Evolutionary conservation across 768 basidiomycete species (phyloP).

Genomic region (Boletus insuetus): DNA sequence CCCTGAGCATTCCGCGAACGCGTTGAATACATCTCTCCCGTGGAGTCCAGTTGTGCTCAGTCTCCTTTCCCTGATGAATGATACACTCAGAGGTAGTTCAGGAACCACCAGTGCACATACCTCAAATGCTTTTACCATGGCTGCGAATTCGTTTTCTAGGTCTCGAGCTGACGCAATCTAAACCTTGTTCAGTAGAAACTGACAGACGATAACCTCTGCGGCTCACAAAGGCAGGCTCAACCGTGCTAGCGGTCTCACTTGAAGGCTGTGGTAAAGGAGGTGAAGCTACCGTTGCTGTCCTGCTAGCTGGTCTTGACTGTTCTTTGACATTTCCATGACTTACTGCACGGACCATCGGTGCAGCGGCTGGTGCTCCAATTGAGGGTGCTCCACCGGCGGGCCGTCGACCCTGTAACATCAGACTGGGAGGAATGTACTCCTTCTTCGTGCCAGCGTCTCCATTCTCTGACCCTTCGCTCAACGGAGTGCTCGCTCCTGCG

Average conservation of each 20-base stretch:
- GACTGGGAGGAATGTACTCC: constrained; percentile 75
- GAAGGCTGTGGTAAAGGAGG: constrained; percentile 42
- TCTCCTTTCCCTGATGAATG: constrained; percentile 81
- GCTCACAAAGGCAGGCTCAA: constrained; percentile 70
- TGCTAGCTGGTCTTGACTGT: constrained; percentile 56
- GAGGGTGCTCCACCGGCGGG: constrained; percentile 39
- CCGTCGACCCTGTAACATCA: constrained; percentile 53
- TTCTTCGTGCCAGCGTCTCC: constrained; percentile 34
- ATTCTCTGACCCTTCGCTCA: constrained; percentile 64
- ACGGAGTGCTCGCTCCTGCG: constrained; percentile 40
- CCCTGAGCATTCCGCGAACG: constrained; percentile 88
- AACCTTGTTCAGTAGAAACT: neutral
- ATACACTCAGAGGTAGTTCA: neutral
- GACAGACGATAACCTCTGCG: neutral
- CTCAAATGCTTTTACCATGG: constrained; percentile 80
- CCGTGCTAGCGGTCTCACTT: constrained; percentile 42
- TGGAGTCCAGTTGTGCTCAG: constrained; percentile 91
- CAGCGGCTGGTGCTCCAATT: constrained; percentile 24
- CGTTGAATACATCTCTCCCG: constrained; percentile 75
- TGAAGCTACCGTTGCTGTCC: constrained; percentile 45
- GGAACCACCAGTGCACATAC: constrained; percentile 36
- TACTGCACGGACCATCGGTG: constrained; percentile 39
- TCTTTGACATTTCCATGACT: constrained; percentile 53
- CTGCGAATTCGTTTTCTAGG: constrained; percentile 78
- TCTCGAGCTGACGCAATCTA: constrained; percentile 85